Evolutionary conservation across 441 rosid species (phyloP), one percentile per base, ranked within the genome.

Genomic region (Adansonia grandidieri): DNA sequence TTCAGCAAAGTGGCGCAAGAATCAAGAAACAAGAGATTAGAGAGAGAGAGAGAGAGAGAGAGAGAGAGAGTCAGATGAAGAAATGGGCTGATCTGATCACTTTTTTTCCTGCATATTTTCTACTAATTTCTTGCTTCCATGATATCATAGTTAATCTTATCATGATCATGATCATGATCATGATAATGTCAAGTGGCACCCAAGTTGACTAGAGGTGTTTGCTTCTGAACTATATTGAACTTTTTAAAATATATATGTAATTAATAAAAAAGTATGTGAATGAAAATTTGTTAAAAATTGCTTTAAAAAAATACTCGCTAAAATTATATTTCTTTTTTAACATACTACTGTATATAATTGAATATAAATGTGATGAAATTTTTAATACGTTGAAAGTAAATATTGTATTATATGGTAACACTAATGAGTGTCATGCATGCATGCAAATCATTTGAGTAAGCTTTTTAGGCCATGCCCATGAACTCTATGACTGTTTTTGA

Each of bases 1-100:
- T 45, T 20, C 24, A 48, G 19, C 60, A 72, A 48, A 28, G 44
- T 72, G 47, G 53, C 74, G 66, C 78, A 77, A 51, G 45, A 24
- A 62, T 5, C 17, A 57, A 44, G 15, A 53, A 9, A 24, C 37
- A 57, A 15, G 74, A 24, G 40, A 61, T 61, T 28, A 42, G 8
- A 6, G 8, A 6, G 45, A 42, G 6, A 5, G 28, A 24, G 28
- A 24, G 28, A 24, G 28, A 24, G 28, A 24, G 28, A 24, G 28
- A 24, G 28, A 24, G 28, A 24, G 28, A 24, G 28, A 24, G 28
- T 24, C 28, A 24, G 28, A 1, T 24, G 8, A 6, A 42, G 8
- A 11, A 24, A 24, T 61, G 28, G 40, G 37, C 6, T 9, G 65
- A 24, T 9, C 1, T 61, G 15, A 10, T 22, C 1, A 42, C 8